Evolutionary conservation across 805 yeast genomes (phyloP), one percentile per base, ranked within the genome.

Genomic region (Yamadazyma olivae): DNA sequence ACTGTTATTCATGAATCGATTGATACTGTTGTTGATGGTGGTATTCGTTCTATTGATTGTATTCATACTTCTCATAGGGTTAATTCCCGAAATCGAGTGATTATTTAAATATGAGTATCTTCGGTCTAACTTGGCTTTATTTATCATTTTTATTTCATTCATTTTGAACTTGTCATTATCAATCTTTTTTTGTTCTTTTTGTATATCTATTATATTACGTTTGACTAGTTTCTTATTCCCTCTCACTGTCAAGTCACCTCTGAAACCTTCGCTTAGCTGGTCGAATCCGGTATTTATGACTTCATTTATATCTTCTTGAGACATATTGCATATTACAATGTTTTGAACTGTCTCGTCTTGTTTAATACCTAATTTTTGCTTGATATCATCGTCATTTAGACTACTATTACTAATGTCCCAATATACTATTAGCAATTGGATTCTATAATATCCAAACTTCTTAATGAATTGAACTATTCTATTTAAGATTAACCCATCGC

Each of bases 401-500:
- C 38, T 46, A 6, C 55, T 35, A 10, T 50, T 44, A 4, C 49
- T 44, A 2, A 43, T 39, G 40, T 66, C 70, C 79, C 79, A 75
- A 39, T 53, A 63, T 12, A 74, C 32, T 4, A 74, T 38, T 13
- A 74, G 33, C 4, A 75, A 45, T 32, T 67, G 69, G 3, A 67
- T 57, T 39, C 58, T 59, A 46, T 57, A 71, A 27, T 51, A 49
- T 27, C 75, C 59, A 35, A 47, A 61, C 30, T 60, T 56, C 13
- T 51, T 47, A n/a, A 65, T 46, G 15, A 67, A 49, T 14, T 60
- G 49, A 5, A 64, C 36, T 3, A 72, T 51, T 39, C 67, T 66
- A 12, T 41, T 45, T 22, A 75, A 52, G 6, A 61, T 55, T 4
- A 41, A 40, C 17, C 59, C 48, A 40, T 74, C 79, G n/a, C 61